Evolutionary conservation across 1,284 basidiomycete genomes (phyloP).

Genomic region (Phylloboletellus chloephorus): DNA sequence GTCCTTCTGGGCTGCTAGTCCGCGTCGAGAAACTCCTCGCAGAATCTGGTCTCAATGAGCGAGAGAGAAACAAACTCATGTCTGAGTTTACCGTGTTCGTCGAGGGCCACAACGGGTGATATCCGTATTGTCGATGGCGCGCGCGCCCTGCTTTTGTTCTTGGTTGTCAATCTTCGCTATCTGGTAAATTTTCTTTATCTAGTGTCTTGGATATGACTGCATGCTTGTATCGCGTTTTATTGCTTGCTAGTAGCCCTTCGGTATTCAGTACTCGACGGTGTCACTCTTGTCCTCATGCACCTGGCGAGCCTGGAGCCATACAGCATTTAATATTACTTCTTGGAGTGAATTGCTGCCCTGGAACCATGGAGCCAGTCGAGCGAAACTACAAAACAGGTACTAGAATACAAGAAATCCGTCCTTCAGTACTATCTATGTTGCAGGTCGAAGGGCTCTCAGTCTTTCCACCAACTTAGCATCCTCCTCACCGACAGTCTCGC

Average conservation of each 20-base stretch:
- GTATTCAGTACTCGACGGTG: slow-evolving; percentile 9
- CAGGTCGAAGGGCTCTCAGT: slow-evolving; percentile 75
- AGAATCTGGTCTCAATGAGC: slow-evolving; percentile 41
- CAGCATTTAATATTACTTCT: slow-evolving; percentile 14
- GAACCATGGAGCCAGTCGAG: not conserved
- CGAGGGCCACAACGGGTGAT: slow-evolving; percentile 32
- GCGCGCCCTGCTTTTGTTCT: slow-evolving; percentile 6
- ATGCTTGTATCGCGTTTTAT: slow-evolving; percentile 21
- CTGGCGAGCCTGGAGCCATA: slow-evolving; percentile 4
- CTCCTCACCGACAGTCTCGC: slow-evolving; percentile 65
- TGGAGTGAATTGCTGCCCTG: slow-evolving; percentile 1
- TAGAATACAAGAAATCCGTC: slow-evolving; percentile 12
- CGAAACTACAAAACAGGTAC: slow-evolving; percentile 1
- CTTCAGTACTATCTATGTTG: slow-evolving; percentile 39
- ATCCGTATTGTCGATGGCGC: not conserved
- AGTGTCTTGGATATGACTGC: slow-evolving; percentile 13
- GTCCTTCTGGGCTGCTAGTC: slow-evolving; percentile 57
- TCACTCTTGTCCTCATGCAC: slow-evolving; percentile 14
- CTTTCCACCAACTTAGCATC: slow-evolving; percentile 79
- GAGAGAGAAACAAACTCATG: slow-evolving; percentile 47
- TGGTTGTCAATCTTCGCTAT: slow-evolving; percentile 14
- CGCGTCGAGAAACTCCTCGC: slow-evolving; percentile 58
- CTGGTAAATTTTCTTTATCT: slow-evolving; percentile 29
- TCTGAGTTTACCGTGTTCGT: slow-evolving; percentile 61
- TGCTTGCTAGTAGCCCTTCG: slow-evolving; percentile 10